These are phyloP conservation scores for Quambalaria eucalypti DNA, from an alignment of 1,284 basidiomycete species.

Conservation along the genomic window DNA sequence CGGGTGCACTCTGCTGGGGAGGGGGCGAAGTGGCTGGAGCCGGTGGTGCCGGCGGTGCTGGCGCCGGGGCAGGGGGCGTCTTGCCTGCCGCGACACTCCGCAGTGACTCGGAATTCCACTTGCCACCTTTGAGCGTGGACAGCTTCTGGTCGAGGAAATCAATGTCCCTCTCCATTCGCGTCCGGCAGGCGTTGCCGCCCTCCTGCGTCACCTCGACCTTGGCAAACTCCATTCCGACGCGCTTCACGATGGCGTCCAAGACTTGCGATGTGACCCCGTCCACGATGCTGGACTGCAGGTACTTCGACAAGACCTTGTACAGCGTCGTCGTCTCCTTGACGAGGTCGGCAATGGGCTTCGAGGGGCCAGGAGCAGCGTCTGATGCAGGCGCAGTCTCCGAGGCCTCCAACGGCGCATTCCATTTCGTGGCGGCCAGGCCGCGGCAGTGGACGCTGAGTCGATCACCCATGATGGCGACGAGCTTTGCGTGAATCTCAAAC, in stretches of 20 bases:
- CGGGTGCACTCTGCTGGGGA: background rate
- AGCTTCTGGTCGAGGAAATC: constrained; percentile 30
- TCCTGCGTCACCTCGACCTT: constrained; percentile 22
- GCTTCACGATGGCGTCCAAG: constrained; percentile 25
- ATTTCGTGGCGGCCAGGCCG: constrained; percentile 53
- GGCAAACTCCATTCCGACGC: constrained; percentile 26
- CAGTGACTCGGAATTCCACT: constrained; percentile 29
- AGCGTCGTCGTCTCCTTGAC: constrained; percentile 92
- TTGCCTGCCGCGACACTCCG: constrained; percentile 11
- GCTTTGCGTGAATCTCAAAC: constrained; percentile 93
- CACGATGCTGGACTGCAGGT: constrained; percentile 52
- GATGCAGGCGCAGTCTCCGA: constrained; percentile 4
- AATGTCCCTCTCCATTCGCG: constrained; percentile 21
- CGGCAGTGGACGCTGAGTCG: constrained; percentile 77
- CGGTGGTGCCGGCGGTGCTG: background rate
- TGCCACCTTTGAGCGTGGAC: constrained; percentile 21
- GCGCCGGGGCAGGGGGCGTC: constrained; percentile 4
- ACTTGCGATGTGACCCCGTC: constrained; percentile 35
- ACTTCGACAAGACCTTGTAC: constrained; percentile 90
- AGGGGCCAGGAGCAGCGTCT: constrained; percentile 44
- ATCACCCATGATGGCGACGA: constrained; percentile 97
- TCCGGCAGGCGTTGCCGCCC: constrained; percentile 8
- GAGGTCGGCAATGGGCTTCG: constrained; percentile 79
- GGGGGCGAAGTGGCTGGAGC: background rate
- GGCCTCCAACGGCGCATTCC: constrained; percentile 16